Evolutionary conservation across 1,139 yeast genomes (phyloP), one percentile per base, ranked within the genome.

Genomic region (Lodderomyces jiufengensis): DNA sequence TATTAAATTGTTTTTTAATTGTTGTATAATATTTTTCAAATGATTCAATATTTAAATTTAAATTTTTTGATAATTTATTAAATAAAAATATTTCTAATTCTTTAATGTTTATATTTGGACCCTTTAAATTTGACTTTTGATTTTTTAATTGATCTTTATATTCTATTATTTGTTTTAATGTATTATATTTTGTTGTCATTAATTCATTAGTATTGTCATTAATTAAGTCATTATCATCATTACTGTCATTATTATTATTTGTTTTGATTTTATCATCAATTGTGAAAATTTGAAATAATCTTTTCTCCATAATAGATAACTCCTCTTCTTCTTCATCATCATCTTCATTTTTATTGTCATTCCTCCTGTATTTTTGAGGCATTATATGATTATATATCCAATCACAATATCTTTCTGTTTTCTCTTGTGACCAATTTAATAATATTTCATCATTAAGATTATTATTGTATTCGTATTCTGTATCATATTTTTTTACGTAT

Each of bases 341-440:
- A 6, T 48, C 39, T 26, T 51, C 47, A 32, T 44, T 41, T n/a
- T n/a, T n/a, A n/a, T n/a, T n/a, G n/a, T n/a, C n/a, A n/a, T n/a
- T n/a, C n/a, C n/a, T n/a, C n/a, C 13, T 28, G 11, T 24, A 24
- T 15, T 50, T 47, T 35, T 52, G 52, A 2, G 61, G 63, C 2
- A 70, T 47, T 16, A 68, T 42, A 27, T 59, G 54, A 5, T 57
- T 58, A 38, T 61, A 56, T 23, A 73, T 57, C 65, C 73, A 70
- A 22, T 66, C 57, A 31, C 71, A 58, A 47, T 72, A 75, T 16
- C 55, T 48, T 11, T 57, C 56, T 7, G 66, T 58, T 38, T 71
- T 61, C 1, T 50, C 50, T 24, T 64, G 65, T 10, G 63, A 55
- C 74, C 78, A 71, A 11, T 52, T 47, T 3, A 63, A 40, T 13